Base-by-base conservation (phyloP, 345 rosid species). In the Corchorus olitorius region DNA sequence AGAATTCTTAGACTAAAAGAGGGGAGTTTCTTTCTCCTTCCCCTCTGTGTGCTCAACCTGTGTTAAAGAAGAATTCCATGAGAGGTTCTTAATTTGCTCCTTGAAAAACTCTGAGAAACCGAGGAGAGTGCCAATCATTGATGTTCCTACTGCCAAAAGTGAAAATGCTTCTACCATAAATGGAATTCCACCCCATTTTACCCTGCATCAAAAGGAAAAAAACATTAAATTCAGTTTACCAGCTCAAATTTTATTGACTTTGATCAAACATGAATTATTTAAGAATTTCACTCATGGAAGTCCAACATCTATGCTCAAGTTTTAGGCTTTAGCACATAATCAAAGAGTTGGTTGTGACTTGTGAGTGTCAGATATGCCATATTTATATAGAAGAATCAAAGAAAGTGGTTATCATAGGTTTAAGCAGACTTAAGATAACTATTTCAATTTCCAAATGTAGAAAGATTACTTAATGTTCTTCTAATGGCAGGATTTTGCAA, bases 81-180 rank as follows among this genome's bases (percentile, higher is more conserved):
- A 41, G 7, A 75, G 59, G 43, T 81, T 84, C 74, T 77, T 77
- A 55, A 85, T 83, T 46, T 87, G 91, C 83, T 89, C 90, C 80
- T 90, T 90, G 67, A 88, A 87, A 86, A 90, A 90, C 84, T 88
- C 91, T 11, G 85, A 88, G 80, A 90, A 89, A 54, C 84, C 87
- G 2, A 90, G 78, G 7, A 88, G 92, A 19, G 88, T 87, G 60
- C 94, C 92, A 16, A 85, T 75, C 13, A 87, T 64, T 8, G 94
- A 88, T 16, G 92, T 88, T 73, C 89, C 94, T 37, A 88, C 75
- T 13, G 94, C 94, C 8, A 88, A 81, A 65, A 87, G 86, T 62
- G 94, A 90, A 78, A 90, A 88, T 41, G 90, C 85, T 79, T 87
- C 88, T 39, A 90, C 87, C 91, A 90, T 82, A 41, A 79, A 78